phyloP scores from a whole-genome alignment of 2,329 filamentous ascomycete genomes.

The Cadophora malorum region DNA sequence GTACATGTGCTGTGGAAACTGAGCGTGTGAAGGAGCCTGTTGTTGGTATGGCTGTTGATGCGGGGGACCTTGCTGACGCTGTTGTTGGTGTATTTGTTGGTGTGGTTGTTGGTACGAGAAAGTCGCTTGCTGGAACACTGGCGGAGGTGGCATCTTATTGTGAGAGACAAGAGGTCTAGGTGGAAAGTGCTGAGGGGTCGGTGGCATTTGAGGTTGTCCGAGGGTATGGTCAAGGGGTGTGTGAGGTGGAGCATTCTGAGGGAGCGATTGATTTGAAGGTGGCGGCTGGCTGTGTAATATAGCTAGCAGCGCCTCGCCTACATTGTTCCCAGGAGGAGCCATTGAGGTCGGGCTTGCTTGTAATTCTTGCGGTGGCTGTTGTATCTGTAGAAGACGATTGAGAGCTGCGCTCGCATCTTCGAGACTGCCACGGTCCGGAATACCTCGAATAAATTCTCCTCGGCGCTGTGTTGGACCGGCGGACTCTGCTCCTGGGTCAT shows the following conservation, averaged over 20 bases:
- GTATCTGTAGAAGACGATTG: conserved; percentile 61
- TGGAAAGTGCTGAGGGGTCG: conserved; percentile 64
- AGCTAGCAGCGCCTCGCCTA: conserved; percentile 58
- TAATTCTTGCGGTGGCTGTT: conserved; percentile 58
- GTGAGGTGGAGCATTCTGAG: conserved; percentile 48
- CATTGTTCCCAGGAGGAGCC: conserved; percentile 39
- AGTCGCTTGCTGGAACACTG: conserved; percentile 49
- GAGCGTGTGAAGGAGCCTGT: conserved; percentile 10
- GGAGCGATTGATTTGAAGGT: conserved; percentile 25
- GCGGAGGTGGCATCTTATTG: conserved; percentile 52
- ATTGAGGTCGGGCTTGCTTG: conserved; percentile 44
- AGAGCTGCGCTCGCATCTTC: conserved; percentile 57
- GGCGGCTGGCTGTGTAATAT: conserved; percentile 52
- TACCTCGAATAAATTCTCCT: conserved; percentile 22
- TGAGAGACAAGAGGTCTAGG: conserved; percentile 55
- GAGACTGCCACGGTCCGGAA: conserved; percentile 49
- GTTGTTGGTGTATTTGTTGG: conserved; percentile 21
- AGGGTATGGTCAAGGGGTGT: conserved; percentile 62
- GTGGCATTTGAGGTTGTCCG: conserved; percentile 57
- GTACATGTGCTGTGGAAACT: conserved; percentile 21
- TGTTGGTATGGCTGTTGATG: conserved; percentile 32
- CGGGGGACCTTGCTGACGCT: conserved; percentile 19
- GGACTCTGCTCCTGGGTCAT: conserved; percentile 54
- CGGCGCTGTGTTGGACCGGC: conserved; percentile 22
- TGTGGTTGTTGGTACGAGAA: conserved; percentile 40